Evolutionary conservation across 345 rosid species (phyloP), one percentile per base, ranked within the genome.

Genomic region (Camelina laxa): DNA sequence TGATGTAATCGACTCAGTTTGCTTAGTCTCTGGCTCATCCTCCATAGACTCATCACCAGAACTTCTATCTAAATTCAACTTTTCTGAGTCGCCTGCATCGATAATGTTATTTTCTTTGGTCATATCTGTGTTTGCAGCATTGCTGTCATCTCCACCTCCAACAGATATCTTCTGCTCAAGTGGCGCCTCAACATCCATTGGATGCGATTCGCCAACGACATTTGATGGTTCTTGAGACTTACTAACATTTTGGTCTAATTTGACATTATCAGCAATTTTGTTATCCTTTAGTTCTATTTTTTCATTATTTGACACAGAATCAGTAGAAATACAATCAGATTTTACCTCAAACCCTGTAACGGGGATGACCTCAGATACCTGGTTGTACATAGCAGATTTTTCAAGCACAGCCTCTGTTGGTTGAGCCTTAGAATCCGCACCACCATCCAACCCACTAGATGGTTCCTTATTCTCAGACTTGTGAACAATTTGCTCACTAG

Each of bases 311-410:
- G 97, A 88, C 78, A 92, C 90, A 92, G 87, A 91, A 96, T 92
- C 97, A 91, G 94, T 83, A 96, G 91, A 84, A 89, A 96, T 81
- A 88, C 96, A 88, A 90, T 89, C 94, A 89, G 91, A 96, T 89
- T 89, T 92, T 92, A 91, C 94, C 91, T 85, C 96, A 88, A 82
- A 85, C 90, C 97, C 99, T 87, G 89, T 82, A 84, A 66, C 84
- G 72, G 91, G 85, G 96, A 84, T 96, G 90, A 92, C 98, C 91
- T 89, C 97, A 82, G 98, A 87, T 96, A 96, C 99, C 99, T 92
- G 98, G 89, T 86, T 86, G 68, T 73, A 78, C 24, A 79, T 82
- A 69, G 96, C 80, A 92, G 96, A 76, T 30, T 78, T 57, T 71
- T 82, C 90, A 74, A 59, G 80, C 85, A 64, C 10, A 78, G 76